Conservation (phyloP, 164 flowering plant genomes). For the Annona squamosa region DNA sequence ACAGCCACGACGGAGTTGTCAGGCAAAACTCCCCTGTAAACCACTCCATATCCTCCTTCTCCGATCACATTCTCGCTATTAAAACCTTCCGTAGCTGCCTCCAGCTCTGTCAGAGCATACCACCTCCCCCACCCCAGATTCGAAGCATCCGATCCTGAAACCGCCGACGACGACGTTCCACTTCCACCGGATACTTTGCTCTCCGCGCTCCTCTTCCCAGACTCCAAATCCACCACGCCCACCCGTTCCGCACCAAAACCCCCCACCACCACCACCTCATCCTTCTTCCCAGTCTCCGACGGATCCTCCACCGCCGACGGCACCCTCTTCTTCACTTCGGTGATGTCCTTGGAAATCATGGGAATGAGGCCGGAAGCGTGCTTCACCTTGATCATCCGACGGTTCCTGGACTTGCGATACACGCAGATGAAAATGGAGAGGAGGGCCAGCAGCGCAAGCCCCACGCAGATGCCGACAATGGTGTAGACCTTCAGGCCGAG, state of each 20-base stretch:
- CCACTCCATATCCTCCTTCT: slow-evolving; percentile 91
- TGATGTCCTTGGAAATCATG: slow-evolving; percentile 40
- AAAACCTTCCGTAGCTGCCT: slow-evolving; percentile 66
- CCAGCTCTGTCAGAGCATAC: slow-evolving; percentile 67
- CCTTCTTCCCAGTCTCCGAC: slow-evolving; percentile 6
- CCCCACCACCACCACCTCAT: not conserved
- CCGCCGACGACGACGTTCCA: slow-evolving; percentile 23
- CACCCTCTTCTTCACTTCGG: slow-evolving; percentile 17
- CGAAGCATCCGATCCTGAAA: slow-evolving; percentile 16
- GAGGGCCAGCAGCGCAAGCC: not conserved
- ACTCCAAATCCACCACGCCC: not conserved
- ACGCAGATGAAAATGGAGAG: not conserved
- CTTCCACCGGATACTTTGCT: slow-evolving; percentile 21
- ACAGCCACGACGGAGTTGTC: slow-evolving; percentile 78
- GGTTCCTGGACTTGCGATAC: slow-evolving; percentile 23
- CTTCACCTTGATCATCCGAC: slow-evolving; percentile 25
- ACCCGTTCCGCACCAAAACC: not conserved
- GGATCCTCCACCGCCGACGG: slow-evolving; percentile 11
- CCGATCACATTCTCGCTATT: slow-evolving; percentile 67
- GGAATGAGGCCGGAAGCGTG: slow-evolving; percentile 47
- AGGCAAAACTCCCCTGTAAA: slow-evolving; percentile 56
- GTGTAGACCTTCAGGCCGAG: slow-evolving; percentile 4
- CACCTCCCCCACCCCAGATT: slow-evolving; percentile 85
- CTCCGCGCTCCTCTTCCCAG: not conserved
- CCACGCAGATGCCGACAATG: not conserved